phyloP scores from a whole-genome alignment of 164 flowering plant species.

The Vitis vinifera region DNA sequence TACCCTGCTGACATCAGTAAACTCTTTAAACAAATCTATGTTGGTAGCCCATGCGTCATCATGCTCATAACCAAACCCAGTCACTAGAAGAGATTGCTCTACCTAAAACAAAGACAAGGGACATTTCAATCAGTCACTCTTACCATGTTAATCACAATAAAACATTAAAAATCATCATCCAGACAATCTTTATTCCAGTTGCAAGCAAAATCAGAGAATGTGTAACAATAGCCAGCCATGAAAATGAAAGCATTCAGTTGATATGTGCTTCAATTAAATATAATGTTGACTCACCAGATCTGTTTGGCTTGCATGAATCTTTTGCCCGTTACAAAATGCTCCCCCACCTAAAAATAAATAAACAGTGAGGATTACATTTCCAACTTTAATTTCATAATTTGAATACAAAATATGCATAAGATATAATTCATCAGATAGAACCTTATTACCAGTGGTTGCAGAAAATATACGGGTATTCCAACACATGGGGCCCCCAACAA shows the following conservation, averaged over 20 bases:
- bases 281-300: constrained; percentile 48
- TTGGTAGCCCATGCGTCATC: constrained; percentile 96
- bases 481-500: constrained; percentile 95
- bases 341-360: constrained; percentile 66
- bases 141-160: not conserved
- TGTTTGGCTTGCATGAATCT: constrained; percentile 74
- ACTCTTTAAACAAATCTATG: constrained; percentile 81
- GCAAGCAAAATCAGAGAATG: not conserved
- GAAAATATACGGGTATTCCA: constrained; percentile 94
- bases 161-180: not conserved
- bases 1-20: constrained; percentile 95
- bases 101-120: constrained; percentile 45
- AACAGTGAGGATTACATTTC: constrained; percentile 5
- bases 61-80: constrained; percentile 98
- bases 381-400: constrained; percentile 4
- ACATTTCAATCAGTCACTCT: not conserved
- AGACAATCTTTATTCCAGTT: not conserved
- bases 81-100: constrained; percentile 87
- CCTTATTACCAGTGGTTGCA: constrained; percentile 69
- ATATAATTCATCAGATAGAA: not conserved
- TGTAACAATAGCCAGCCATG: not conserved
- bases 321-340: constrained; percentile 85
- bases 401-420: constrained; percentile 1
- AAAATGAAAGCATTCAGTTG: not conserved
- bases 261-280: not conserved